Evolutionary conservation across 2,329 filamentous ascomycete genomes (phyloP).

Genomic region (Ustilaginoidea virens): DNA sequence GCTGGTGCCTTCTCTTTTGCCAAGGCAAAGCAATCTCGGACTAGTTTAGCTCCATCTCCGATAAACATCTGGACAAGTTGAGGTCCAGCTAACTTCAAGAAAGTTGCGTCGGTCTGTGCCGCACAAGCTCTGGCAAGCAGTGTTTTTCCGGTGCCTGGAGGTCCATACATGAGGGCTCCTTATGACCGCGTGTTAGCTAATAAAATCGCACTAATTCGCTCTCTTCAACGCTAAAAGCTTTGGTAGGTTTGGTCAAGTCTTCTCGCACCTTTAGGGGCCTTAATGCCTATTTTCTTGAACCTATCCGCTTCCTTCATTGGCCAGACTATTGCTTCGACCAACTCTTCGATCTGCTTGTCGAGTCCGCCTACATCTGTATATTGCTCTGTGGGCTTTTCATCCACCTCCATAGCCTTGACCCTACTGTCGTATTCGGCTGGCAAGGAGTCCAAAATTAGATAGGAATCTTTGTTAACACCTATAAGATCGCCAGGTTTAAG

Average conservation of each 20-base stretch:
- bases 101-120: constrained; percentile 94
- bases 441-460: constrained; percentile 89
- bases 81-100: constrained; percentile 93
- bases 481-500: constrained; percentile 94
- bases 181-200: constrained; percentile 38
- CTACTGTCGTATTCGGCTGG: constrained; percentile 97
- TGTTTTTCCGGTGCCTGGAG: constrained; percentile 80
- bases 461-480: constrained; percentile 98
- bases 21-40: constrained; percentile 91
- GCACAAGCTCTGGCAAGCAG: constrained; percentile 89
- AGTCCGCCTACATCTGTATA: constrained; percentile 95
- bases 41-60: constrained; percentile 92
- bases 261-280: constrained; percentile 80
- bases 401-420: constrained; percentile 99
- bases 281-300: constrained; percentile 99
- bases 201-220: neutral
- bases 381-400: constrained; percentile 98
- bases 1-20: constrained; percentile 98
- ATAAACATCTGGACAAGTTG: constrained; percentile 99
- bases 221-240: neutral
- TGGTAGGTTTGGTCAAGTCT: constrained; percentile 16
- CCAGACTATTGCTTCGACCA: constrained; percentile 97
- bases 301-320: constrained; percentile 99
- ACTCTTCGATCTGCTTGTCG: constrained; percentile 97
- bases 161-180: constrained; percentile 97